Evolutionary conservation across 2,329 filamentous ascomycete genomes (phyloP), one percentile per base, ranked within the genome.

Genomic region (Shiraia bambusicola): DNA sequence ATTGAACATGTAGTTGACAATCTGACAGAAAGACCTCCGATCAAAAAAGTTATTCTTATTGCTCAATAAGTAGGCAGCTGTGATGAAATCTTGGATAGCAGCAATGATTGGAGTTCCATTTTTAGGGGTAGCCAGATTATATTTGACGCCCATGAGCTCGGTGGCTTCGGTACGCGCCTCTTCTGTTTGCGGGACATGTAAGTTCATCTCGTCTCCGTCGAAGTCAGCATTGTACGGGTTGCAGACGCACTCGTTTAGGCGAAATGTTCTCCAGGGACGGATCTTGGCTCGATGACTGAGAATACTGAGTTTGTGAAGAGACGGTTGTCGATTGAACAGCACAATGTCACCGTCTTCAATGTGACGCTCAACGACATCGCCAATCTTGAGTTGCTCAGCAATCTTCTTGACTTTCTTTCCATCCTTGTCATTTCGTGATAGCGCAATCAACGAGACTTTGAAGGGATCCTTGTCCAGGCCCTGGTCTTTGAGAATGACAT

Each of bases 41-140:
- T 95, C 89, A 61, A 87, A 95, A 70, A 98, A 97, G 42, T 84
- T 82, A 65, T 97, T 92, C 65, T 97, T 97, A 69, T 84, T 87
- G 58, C 89, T 95, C 17, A 97, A 76, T 3, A 97, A 73, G 63
- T 90, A 98, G 0, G 93, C 88, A 3, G 91, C 91, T 17, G 92
- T 97, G 58, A 98, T 97, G 72, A 98, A 98, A 76, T 98, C 93
- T 63, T 98, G 93, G 22, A 95, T 98, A n/a, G 93, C 92, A 13
- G 91, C 90, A 72, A 98, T 97, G 58, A 98, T 95, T 2, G 93
- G 93, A 57, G 95, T 92, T 64, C 93, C 93, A 71, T 97, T 97
- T 70, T 96, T 96, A 1, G 93, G 93, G 0, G 93, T 98, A 3
- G 87, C 87, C 44, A 98, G 71, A 66, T 98, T 98, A 75, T 97